Conservation (phyloP, 352 stramenopile genomes). For the Thalassiosira hispida region DNA sequence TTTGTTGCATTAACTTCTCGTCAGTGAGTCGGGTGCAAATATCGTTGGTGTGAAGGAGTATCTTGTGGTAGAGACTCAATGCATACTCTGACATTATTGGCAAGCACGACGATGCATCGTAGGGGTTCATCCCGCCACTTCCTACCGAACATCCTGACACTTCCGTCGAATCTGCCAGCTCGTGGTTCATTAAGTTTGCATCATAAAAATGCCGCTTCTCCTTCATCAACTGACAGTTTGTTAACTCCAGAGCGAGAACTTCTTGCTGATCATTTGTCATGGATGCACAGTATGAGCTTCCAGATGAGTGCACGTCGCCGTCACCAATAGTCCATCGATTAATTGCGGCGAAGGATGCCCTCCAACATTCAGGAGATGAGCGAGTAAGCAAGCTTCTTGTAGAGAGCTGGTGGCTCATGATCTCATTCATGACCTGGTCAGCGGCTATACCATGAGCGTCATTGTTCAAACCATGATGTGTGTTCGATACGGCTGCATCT, state of each 20-base stretch:
- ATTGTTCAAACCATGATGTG: background rate
- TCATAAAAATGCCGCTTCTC: slow-evolving; percentile 23
- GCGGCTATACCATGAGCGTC: background rate
- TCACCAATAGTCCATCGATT: slow-evolving; percentile 19
- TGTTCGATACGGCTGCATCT: too few species aligned
- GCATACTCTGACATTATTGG: slow-evolving; percentile 34
- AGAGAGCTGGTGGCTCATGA: slow-evolving; percentile 23
- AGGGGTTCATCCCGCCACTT: slow-evolving; percentile 2
- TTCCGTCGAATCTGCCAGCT: background rate
- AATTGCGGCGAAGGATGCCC: slow-evolving; percentile 32
- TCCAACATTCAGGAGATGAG: slow-evolving; percentile 50
- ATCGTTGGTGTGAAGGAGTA: slow-evolving; percentile 26
- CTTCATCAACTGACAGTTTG: slow-evolving; percentile 40
- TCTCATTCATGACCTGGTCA: slow-evolving; percentile 26
- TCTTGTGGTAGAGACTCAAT: slow-evolving; percentile 34
- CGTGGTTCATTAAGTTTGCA: background rate
- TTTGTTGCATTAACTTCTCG: slow-evolving; percentile 26
- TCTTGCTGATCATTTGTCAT: slow-evolving; percentile 41
- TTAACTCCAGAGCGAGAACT: slow-evolving; percentile 37
- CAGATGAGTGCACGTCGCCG: slow-evolving; percentile 8
- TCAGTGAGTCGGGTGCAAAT: slow-evolving; percentile 27
- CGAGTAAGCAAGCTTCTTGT: slow-evolving; percentile 9
- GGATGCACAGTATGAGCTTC: slow-evolving; percentile 31
- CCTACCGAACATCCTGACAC: slow-evolving; percentile 9
- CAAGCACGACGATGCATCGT: slow-evolving; percentile 33